A percentile compares a stretch with the other conserved stretches of the same genome.
phyloP scores from a whole-genome alignment of 2,329 filamentous ascomycete genomes.

The Trichophyton schoenleinii region DNA sequence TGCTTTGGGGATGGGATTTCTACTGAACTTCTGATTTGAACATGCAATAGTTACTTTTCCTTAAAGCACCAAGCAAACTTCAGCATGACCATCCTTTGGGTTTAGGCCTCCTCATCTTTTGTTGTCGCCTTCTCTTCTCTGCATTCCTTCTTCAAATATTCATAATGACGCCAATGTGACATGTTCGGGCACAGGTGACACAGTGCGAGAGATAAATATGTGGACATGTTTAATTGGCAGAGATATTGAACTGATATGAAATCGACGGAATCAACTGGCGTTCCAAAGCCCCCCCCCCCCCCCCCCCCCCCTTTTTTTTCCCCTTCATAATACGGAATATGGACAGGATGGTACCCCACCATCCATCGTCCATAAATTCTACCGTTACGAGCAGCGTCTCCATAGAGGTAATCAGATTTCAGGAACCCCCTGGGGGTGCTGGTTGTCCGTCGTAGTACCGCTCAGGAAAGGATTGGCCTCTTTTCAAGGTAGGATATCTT shows the following conservation, averaged over 20 bases:
- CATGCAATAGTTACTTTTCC: background rate
- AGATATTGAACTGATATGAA: background rate
- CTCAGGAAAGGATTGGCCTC: background rate
- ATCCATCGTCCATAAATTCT: background rate
- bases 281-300: background rate
- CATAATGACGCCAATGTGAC: background rate
- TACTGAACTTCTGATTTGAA: no score
- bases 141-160: background rate
- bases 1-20: no score
- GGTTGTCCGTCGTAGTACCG: no score
- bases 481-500: background rate
- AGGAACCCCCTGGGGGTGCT: no score
- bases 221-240: background rate
- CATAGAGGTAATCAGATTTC: no score
- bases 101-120: background rate
- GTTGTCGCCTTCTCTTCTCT: background rate
- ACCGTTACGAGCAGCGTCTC: background rate
- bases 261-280: background rate
- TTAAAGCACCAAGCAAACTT: background rate
- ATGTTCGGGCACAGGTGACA: background rate
- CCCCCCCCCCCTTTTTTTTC: no score
- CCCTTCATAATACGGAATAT: background rate
- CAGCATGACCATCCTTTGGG: no score
- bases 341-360: background rate
- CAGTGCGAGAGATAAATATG: background rate